Base-by-base conservation (phyloP, 2,329 filamentous ascomycete species). In the Microascus cirrosus region DNA sequence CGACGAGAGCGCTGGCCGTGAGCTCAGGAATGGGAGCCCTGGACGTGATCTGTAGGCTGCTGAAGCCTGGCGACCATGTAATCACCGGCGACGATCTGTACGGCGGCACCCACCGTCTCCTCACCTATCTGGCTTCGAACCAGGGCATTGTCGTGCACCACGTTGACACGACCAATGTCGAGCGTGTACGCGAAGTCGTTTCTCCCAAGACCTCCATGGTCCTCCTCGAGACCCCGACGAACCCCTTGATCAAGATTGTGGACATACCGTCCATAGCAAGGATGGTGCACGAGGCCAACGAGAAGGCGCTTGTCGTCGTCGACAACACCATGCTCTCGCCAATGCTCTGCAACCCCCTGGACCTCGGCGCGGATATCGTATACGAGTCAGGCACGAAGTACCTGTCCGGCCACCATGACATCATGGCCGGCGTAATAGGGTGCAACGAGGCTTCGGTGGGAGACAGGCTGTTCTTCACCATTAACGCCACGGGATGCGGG, bases 251-350 rank as follows among this genome's bases (percentile, higher is more conserved):
- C 79, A 99, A 99, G 76, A 92, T 99, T 64, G 91, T 95, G 66
- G 94, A 99, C 70, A 88, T 99, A 60, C 81, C 86, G 3, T 79
- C 84, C 24, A 95, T 99, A 64, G 84, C 94, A 15, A 78, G 80
- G 45, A 75, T 86, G 22, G 83, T 88, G 0, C 94, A 97, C 70
- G 83, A 86, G 42, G 82, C 82, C 55, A 96, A 94, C 71, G 77
- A 86, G 8, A 83, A 82, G 61, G 88, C 90, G 28, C 77, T 97
- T 48, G 91, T 99, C 18, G 85, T 92, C 1, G 94, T 97, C 28
- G 94, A 99, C 74, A 99, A 99, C 77, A 99, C 94, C 59, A 99
- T 99, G 94, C 85, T 99, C 63, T 96, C 92, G 2, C 94, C 94
- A 12, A 86, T 96, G 77, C 84, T 99, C 8, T 86, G 86, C 67